Evolutionary conservation across 1,139 yeast genomes (phyloP).

Genomic region (Nematodospora anomalae): DNA sequence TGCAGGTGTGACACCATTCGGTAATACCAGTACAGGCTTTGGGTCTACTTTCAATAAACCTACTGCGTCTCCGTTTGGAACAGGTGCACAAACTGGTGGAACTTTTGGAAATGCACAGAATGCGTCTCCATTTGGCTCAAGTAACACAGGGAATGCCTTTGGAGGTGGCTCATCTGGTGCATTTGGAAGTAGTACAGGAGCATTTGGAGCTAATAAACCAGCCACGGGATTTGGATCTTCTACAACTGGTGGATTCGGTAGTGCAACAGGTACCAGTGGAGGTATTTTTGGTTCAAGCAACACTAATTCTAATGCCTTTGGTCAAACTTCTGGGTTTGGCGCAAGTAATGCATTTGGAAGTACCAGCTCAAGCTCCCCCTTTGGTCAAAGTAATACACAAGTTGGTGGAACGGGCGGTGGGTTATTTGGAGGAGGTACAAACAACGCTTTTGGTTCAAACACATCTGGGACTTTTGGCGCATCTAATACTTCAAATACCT

Average conservation of each 20-base stretch:
- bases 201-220: conserved; percentile 21
- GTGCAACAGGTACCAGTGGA: conserved; percentile 6
- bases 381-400: conserved; percentile 14
- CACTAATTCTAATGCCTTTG: conserved; percentile 8
- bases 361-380: conserved; percentile 14
- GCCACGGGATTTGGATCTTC: conserved; percentile 15
- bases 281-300: conserved; percentile 15
- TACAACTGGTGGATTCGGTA: conserved; percentile 17
- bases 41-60: conserved; percentile 16
- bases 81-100: conserved; percentile 12
- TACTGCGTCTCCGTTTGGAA: conserved; percentile 19
- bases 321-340: conserved; percentile 18
- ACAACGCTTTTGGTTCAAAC: conserved; percentile 16
- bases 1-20: conserved; percentile 18
- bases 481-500: conserved; percentile 20
- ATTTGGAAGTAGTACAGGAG: conserved; percentile 18
- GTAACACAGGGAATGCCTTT: conserved; percentile 15
- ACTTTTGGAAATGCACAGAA: conserved; percentile 16
- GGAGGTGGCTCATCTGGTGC: conserved; percentile 21
- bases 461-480: conserved; percentile 23
- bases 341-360: conserved; percentile 27
- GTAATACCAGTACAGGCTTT: conserved; percentile 16
- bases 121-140: conserved; percentile 14
- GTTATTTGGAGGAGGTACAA: conserved; percentile 18
- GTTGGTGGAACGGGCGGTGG: conserved; percentile 19